Base-by-base conservation (phyloP, 2,329 filamentous ascomycete genomes). In the Beauveria sp. region DNA sequence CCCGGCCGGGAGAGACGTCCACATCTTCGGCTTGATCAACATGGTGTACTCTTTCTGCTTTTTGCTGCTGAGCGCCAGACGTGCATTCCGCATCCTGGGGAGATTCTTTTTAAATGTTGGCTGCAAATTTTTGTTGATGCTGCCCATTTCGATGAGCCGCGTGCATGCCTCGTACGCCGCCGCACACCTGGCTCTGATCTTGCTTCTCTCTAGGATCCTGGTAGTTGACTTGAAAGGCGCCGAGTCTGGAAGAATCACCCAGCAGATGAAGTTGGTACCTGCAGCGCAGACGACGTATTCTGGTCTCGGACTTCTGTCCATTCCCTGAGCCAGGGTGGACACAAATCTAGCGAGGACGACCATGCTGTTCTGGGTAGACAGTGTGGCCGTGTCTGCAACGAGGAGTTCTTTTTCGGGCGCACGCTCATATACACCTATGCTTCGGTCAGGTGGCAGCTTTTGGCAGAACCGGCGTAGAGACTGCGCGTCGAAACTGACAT, bases 101-200 rank as follows among this genome's bases (percentile, higher is more conserved):
- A 95, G 78, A 45, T 81, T 80, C 69, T 88, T 93, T 22, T 80
- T 79, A 64, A 90, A 90, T 0, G 83, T 83, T 0, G 95, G 90
- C 61, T 90, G 82, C 2, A 98, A 79, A 70, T 91, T 78, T 0
- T 86, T 81, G 69, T 97, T 85, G 5, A 99, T 78, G 63, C 88
- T 85, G 2, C 83, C 83, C 59, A 82, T 81, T 63, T 84, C 79
- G 53, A 88, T 79, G 18, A 99, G 79, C 64, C 85, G 72, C 1
- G 91, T 71, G 69, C 93, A 97, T 56, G 89, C 85, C 69, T 92
- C 85, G 71, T 93, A 98, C 0, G 95, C 93, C 3, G 93, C 93
- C 0, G 93, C 91, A 66, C 90, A 91, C 72, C 95, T 96, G 5
- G 95, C 93, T 20, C 88, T 76, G 34, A 86, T 80, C 73, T 96